A percentile compares a stretch with the other conserved stretches of the same genome.
Evolutionary conservation across 805 yeast genomes (phyloP).

Genomic region (Candida broadrunensis): DNA sequence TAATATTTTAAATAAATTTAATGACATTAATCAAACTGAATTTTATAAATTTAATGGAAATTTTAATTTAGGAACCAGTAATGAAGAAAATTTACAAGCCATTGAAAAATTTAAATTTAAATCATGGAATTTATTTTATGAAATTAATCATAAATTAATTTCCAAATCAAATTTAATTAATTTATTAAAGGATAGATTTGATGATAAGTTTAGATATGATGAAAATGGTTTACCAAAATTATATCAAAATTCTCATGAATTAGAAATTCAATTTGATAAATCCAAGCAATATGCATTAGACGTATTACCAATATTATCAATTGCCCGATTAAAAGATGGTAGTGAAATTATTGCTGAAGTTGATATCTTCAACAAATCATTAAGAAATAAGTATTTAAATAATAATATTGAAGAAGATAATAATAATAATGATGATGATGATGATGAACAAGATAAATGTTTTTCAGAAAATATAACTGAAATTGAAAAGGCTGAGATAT

Average conservation of each 20-base stretch:
- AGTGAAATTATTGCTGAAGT: constrained; percentile 59
- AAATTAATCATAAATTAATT: constrained; percentile 56
- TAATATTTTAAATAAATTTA: constrained; percentile 44
- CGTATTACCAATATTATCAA: constrained; percentile 56
- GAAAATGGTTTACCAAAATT: constrained; percentile 76
- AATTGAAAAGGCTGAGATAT: constrained; percentile 54
- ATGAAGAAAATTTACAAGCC: constrained; percentile 39
- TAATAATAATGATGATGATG: constrained; percentile 22
- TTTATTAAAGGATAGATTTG: constrained; percentile 76
- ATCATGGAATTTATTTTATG: constrained; percentile 67
- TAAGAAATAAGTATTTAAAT: constrained; percentile 18
- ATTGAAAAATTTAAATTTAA: constrained; percentile 43
- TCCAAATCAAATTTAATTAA: constrained; percentile 63
- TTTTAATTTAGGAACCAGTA: constrained; percentile 61
- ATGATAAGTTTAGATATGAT: constrained; percentile 79
- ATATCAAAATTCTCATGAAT: constrained; percentile 72
- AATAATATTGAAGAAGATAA: constrained; percentile 9
- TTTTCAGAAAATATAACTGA: constrained; percentile 60
- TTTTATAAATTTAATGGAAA: constrained; percentile 24
- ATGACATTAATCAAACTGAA: constrained; percentile 8
- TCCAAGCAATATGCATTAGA: constrained; percentile 59
- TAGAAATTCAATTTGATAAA: constrained; percentile 59
- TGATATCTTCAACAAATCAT: constrained; percentile 33
- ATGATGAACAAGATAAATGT: constrained; percentile 26
- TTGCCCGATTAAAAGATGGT: constrained; percentile 52